A percentile compares a stretch with the other conserved stretches of the same genome.
phyloP scores from a whole-genome alignment of 2,329 filamentous ascomycete genomes.

The Acephala macrosclerotiorum region DNA sequence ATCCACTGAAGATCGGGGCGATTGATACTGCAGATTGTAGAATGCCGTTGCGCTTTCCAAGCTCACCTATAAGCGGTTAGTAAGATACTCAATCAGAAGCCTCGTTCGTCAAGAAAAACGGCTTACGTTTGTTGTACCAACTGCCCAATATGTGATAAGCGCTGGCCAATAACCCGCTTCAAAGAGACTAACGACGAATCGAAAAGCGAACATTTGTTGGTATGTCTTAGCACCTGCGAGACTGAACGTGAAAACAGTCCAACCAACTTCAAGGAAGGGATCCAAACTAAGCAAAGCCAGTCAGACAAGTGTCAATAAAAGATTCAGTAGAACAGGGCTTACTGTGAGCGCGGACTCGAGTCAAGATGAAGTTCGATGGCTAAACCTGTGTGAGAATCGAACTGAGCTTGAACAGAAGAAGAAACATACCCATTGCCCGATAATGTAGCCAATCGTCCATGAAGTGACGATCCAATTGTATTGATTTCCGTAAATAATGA shows the following conservation, averaged over 20 bases:
- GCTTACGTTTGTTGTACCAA: slow-evolving; percentile 64
- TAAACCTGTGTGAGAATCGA: slow-evolving; percentile 25
- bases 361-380: slow-evolving; percentile 59
- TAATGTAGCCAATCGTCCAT: slow-evolving; percentile 62
- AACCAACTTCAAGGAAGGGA: slow-evolving; percentile 64
- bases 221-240: slow-evolving; percentile 54
- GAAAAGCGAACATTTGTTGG: slow-evolving; percentile 62
- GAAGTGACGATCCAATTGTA: slow-evolving; percentile 59
- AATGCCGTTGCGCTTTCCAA: slow-evolving; percentile 65
- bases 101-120: background rate
- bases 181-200: slow-evolving; percentile 60
- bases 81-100: background rate
- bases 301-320: background rate
- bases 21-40: slow-evolving; percentile 64
- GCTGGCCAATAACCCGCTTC: slow-evolving; percentile 63
- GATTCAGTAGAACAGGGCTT: slow-evolving; percentile 11
- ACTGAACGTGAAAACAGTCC: slow-evolving; percentile 48
- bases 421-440: slow-evolving; percentile 49
- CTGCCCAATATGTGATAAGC: slow-evolving; percentile 48
- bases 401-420: slow-evolving; percentile 7
- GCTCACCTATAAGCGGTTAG: slow-evolving; percentile 46
- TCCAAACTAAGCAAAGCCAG: slow-evolving; percentile 57
- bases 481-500: slow-evolving; percentile 56
- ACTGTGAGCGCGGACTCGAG: slow-evolving; percentile 54
- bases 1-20: slow-evolving; percentile 66